phyloP scores from a whole-genome alignment of 805 yeast genomes.

The Candida coquimbonensis region DNA sequence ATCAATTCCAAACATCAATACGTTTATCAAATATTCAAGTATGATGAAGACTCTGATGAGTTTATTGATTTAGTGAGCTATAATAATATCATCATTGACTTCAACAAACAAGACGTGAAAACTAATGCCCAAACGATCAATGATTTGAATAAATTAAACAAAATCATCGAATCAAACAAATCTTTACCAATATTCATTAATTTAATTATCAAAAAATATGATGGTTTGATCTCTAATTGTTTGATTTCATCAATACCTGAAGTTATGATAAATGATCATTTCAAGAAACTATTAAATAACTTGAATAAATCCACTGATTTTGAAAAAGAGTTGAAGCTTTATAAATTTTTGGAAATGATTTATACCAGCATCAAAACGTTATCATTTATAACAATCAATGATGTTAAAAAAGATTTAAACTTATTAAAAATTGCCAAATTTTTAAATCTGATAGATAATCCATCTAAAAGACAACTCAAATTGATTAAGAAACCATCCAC shows the following conservation, averaged over 20 bases:
- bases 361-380: background rate
- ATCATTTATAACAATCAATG: background rate
- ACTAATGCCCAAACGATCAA: background rate
- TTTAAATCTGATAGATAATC: background rate
- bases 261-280: background rate
- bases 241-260: background rate
- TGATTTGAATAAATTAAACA: too few relatives aligned
- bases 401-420: background rate
- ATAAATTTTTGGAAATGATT: background rate
- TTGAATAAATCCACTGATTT: background rate
- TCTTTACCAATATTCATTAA: background rate
- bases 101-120: background rate
- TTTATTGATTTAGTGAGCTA: background rate
- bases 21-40: background rate
- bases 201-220: background rate
- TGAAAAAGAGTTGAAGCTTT: background rate
- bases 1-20: background rate
- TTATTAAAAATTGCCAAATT: slow-evolving; percentile 2
- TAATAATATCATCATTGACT: background rate
- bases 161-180: too few relatives aligned
- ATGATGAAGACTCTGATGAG: background rate
- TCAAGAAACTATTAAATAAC: background rate
- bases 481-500: background rate
- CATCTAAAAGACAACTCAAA: background rate
- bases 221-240: background rate